Percentiles rank a stretch among this genome's conserved stretches.
These are phyloP conservation scores for Psilocybe cyanescens DNA, from an alignment of 768 basidiomycete species.

Conservation along the genomic window DNA sequence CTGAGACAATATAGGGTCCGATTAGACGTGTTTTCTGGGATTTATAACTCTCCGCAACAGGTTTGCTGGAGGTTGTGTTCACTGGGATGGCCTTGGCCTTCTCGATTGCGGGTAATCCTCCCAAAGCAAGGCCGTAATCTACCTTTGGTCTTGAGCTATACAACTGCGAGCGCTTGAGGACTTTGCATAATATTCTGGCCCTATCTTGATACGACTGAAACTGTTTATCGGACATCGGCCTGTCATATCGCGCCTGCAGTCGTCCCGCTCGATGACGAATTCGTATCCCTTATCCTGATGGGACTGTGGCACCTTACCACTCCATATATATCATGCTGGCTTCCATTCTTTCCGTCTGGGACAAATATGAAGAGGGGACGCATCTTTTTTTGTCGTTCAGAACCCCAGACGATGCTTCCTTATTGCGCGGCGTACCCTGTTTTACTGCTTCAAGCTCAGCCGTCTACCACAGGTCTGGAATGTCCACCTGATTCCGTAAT, in stretches of 20 bases:
- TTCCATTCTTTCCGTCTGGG: slow-evolving; percentile 6
- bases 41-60: no score
- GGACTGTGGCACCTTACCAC: slow-evolving; percentile 8
- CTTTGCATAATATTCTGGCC: not conserved
- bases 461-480: not conserved
- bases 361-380: not conserved
- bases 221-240: not conserved
- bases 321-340: not conserved
- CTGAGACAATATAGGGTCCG: not conserved
- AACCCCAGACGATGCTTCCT: not conserved
- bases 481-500: not conserved
- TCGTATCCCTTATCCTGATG: not conserved
- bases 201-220: not conserved
- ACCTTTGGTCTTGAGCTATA: no score
- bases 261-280: not conserved
- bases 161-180: not conserved
- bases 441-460: not conserved
- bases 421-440: not conserved
- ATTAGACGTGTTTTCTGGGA: no score
- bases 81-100: no score
- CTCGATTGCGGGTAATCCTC: no score
- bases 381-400: not conserved
- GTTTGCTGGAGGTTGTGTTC: no score
- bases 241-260: not conserved
- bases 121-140: no score